These are phyloP conservation scores for Parascedosporium putredinis DNA, from an alignment of 2,329 filamentous ascomycete species.

Conservation along the genomic window DNA sequence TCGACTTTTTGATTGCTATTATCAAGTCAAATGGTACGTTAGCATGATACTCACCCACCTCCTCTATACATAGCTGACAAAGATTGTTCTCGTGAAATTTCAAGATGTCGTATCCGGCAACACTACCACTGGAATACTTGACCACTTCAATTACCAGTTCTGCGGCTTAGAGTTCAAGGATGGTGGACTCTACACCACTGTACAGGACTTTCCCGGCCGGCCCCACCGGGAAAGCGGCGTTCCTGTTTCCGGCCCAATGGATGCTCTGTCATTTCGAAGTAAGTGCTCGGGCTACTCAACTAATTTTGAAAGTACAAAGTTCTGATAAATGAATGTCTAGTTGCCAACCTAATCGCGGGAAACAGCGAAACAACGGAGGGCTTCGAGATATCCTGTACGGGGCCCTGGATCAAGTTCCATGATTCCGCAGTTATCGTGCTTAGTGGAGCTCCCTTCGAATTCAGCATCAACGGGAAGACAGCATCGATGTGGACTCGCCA, in stretches of 20 bases:
- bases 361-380: constrained; percentile 40
- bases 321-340: constrained; percentile 8
- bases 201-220: constrained; percentile 50
- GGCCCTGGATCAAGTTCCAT: constrained; percentile 47
- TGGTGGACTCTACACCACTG: constrained; percentile 44
- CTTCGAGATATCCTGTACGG: constrained; percentile 49
- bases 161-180: constrained; percentile 44
- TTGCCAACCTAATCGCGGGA: constrained; percentile 50
- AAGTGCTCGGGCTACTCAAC: background rate
- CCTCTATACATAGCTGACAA: too few relatives aligned
- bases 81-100: background rate
- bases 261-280: constrained; percentile 41
- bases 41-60: background rate
- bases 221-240: constrained; percentile 46
- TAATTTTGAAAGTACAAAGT: background rate
- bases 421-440: constrained; percentile 43
- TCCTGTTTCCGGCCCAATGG: constrained; percentile 51
- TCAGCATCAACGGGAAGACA: constrained; percentile 34
- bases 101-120: constrained; percentile 34
- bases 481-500: constrained; percentile 45
- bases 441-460: constrained; percentile 43
- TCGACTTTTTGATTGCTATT: constrained; percentile 43
- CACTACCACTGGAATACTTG: constrained; percentile 47
- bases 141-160: constrained; percentile 14
- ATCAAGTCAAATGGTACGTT: constrained; percentile 22